A percentile compares a stretch with the other conserved stretches of the same genome.
phyloP scores from a whole-genome alignment of 345 rosid species.

The Isatis tinctoria region DNA sequence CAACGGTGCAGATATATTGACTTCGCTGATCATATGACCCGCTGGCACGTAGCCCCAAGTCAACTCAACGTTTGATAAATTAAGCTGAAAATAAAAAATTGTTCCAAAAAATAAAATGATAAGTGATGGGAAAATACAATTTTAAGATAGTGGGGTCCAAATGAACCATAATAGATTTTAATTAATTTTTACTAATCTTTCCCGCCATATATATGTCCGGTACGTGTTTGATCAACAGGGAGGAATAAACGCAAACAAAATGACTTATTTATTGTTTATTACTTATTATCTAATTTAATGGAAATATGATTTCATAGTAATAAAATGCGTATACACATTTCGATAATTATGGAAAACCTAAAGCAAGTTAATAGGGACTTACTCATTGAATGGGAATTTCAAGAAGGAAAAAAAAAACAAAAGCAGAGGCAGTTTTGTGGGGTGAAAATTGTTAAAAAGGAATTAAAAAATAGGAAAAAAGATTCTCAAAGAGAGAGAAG shows the following conservation, averaged over 20 bases:
- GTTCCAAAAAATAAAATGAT: background rate
- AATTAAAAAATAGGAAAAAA: conserved; percentile 6
- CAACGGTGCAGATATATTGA: background rate
- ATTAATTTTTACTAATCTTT: conserved; percentile 2
- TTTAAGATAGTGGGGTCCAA: background rate
- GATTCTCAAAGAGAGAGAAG: conserved; percentile 13
- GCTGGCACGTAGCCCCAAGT: conserved; percentile 1
- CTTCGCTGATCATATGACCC: background rate
- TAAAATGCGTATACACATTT: background rate
- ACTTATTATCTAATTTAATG: background rate
- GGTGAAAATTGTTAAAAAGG: conserved; percentile 24
- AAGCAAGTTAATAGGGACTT: conserved; percentile 23
- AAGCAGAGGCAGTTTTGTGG: conserved; percentile 26
- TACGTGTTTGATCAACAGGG: background rate
- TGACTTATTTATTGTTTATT: background rate
- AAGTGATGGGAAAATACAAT: background rate
- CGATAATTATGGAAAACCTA: conserved; percentile 30
- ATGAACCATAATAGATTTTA: background rate
- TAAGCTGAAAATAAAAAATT: background rate
- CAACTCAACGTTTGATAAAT: background rate
- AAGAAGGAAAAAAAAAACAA: conserved; percentile 3
- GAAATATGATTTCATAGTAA: background rate
- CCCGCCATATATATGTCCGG: conserved; percentile 13
- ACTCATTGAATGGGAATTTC: conserved; percentile 5
- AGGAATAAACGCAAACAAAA: background rate